Evolutionary conservation across 2,329 filamentous ascomycete genomes (phyloP), one percentile per base, ranked within the genome.

Genomic region (Microdochium nivale): DNA sequence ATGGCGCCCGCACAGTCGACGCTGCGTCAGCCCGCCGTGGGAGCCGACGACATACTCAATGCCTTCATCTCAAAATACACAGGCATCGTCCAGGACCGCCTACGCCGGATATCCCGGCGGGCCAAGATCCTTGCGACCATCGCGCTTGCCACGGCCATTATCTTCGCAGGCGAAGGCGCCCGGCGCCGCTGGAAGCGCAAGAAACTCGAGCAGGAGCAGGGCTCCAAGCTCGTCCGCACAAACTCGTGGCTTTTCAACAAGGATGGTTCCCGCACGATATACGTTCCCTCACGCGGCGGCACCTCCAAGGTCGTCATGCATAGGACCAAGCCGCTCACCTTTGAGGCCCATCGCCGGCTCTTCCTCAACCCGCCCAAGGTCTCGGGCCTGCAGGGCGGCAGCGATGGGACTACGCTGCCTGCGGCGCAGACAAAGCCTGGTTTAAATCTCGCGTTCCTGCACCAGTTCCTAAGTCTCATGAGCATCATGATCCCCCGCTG

Each of bases 401-500:
- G 79, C 44, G 84, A 90, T 66, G 83, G 84, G 14, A 78, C 79
- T 44, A 19, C 40, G 14, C 89, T 95, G 5, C 94, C 94, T 16
- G 88, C 91, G 2, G 81, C 88, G 10, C 88, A 95, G 66, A 92
- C 91, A 2, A 97, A 96, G 67, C 90, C 94, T 0, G 94, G 94
- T 0, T 73, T 99, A 37, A 99, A 99, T 65, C 77, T 99, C 53
- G 94, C 94, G 11, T 99, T 99, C 62, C 70, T 99, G 50, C 94
- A 99, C 67, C 94, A 99, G 69, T 97, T 99, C 61, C 77, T 97
- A 49, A 96, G 92, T 63, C 73, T 99, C 51, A 83, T 97, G 72
- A 96, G 90, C 70, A 97, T 99, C 64, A 95, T 97, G 90, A 88
- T 99, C 55, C 94, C 94, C 5, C 78, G 92, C 56, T 96, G 92